Conservation (phyloP, 805 yeast species). For the Yarrowia sp. region DNA sequence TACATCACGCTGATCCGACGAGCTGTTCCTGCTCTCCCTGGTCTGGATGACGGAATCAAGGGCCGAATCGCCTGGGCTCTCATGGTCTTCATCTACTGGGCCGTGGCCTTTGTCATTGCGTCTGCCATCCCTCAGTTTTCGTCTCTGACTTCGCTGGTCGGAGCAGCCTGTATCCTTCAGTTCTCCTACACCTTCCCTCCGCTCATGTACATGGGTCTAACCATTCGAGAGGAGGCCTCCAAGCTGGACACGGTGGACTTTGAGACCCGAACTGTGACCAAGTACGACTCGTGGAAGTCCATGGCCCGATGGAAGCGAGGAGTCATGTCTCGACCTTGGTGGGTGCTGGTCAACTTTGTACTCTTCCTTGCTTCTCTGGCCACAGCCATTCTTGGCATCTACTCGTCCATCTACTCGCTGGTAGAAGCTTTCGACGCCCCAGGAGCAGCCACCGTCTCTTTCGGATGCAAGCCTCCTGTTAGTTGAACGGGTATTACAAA, state of each 20-base stretch:
- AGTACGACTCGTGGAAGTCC: conserved; percentile 48
- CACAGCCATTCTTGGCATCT: conserved; percentile 48
- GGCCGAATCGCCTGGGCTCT: conserved; percentile 52
- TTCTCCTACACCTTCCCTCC: conserved; percentile 55
- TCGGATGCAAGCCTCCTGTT: conserved; percentile 42
- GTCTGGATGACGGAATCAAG: conserved; percentile 45
- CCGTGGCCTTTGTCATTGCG: conserved; percentile 53
- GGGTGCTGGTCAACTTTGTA: conserved; percentile 43
- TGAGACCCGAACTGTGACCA: conserved; percentile 8
- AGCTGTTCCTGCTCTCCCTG: conserved; percentile 48
- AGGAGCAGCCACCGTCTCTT: conserved; percentile 40
- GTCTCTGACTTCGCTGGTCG: conserved; percentile 51
- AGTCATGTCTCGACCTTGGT: conserved; percentile 43
- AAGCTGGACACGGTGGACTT: conserved; percentile 29
- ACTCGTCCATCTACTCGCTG: conserved; percentile 44
- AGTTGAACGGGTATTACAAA: not conserved
- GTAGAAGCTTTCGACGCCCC: conserved; percentile 41
- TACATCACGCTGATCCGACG: conserved; percentile 52
- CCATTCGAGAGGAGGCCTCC: conserved; percentile 35
- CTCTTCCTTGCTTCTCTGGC: conserved; percentile 50
- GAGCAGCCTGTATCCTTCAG: conserved; percentile 54
- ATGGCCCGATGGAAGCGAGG: conserved; percentile 52
- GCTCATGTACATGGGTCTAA: conserved; percentile 32
- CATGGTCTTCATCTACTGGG: conserved; percentile 53
- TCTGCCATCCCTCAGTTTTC: conserved; percentile 54